phyloP scores from a whole-genome alignment of 2,329 filamentous ascomycete species.

The Neofusicoccum umdonicola region DNA sequence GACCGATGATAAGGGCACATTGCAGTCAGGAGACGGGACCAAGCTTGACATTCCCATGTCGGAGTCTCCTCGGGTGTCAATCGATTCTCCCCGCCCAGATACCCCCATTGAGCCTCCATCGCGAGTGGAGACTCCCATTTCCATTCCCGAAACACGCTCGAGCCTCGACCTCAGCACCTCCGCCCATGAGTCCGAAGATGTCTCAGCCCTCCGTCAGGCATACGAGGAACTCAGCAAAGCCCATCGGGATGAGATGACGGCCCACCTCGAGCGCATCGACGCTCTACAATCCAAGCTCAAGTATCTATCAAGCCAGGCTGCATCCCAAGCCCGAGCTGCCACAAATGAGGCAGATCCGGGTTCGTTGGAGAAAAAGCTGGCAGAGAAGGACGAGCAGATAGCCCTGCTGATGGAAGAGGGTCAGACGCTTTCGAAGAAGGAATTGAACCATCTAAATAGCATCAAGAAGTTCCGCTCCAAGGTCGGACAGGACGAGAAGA shows the following conservation, averaged over 20 bases:
- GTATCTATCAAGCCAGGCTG: slow-evolving; percentile 78
- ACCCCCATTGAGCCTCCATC: slow-evolving; percentile 20
- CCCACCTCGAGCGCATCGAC: slow-evolving; percentile 85
- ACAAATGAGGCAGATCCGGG: slow-evolving; percentile 62
- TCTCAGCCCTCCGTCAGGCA: slow-evolving; percentile 50
- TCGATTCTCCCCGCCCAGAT: slow-evolving; percentile 32
- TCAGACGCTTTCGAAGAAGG: slow-evolving; percentile 78
- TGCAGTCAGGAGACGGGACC: not conserved
- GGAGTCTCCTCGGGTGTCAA: slow-evolving; percentile 32
- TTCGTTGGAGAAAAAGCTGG: slow-evolving; percentile 72
- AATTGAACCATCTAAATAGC: slow-evolving; percentile 77
- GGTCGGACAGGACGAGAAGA: slow-evolving; percentile 51
- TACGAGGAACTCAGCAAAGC: slow-evolving; percentile 54
- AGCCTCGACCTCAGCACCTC: slow-evolving; percentile 33
- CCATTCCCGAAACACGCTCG: slow-evolving; percentile 25
- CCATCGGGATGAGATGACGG: slow-evolving; percentile 78
- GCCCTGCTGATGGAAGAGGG: slow-evolving; percentile 89
- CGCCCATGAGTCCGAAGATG: slow-evolving; percentile 26
- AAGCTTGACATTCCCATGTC: not conserved
- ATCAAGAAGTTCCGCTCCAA: slow-evolving; percentile 74
- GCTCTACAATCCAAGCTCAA: slow-evolving; percentile 87
- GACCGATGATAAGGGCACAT: slow-evolving; percentile 22
- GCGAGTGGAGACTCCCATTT: not conserved
- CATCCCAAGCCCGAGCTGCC: slow-evolving; percentile 70
- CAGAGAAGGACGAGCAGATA: slow-evolving; percentile 88